Evolutionary conservation across 2,329 filamentous ascomycete genomes (phyloP).

Genomic region (Dothideomycetidae sp.): DNA sequence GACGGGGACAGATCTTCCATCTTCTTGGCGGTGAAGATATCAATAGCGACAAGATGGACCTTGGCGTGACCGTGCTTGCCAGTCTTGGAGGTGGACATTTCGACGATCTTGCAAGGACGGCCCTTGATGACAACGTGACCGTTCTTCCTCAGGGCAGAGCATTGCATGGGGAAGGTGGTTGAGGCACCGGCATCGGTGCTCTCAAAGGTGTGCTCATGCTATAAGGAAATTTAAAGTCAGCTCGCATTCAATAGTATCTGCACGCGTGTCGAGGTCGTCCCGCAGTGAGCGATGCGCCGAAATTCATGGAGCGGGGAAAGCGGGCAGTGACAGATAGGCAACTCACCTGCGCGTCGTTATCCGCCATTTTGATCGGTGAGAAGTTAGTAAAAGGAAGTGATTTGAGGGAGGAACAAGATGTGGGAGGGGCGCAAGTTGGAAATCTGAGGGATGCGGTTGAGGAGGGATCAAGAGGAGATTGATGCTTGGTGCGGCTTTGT

Average conservation of each 20-base stretch:
- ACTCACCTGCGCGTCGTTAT: slow-evolving; percentile 20
- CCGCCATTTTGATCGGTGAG: slow-evolving; percentile 15
- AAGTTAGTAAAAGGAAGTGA: slow-evolving; percentile 2
- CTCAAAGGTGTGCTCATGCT: slow-evolving; percentile 64
- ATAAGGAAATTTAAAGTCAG: slow-evolving; percentile 13
- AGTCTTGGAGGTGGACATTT: slow-evolving; percentile 99
- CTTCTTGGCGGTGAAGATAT: slow-evolving; percentile 99
- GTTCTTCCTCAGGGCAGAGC: slow-evolving; percentile 99
- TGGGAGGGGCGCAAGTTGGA: slow-evolving; percentile 13
- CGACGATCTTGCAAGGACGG: slow-evolving; percentile 99
- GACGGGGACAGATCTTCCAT: slow-evolving; percentile 97
- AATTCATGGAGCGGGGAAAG: background rate
- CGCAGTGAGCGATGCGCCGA: background rate
- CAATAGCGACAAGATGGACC: slow-evolving; percentile 93
- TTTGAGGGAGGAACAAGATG: slow-evolving; percentile 9
- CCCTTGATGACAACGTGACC: slow-evolving; percentile 96
- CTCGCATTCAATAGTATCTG: no score
- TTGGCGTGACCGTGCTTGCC: slow-evolving; percentile 99
- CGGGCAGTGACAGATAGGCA: background rate
- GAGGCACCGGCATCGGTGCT: slow-evolving; percentile 94
- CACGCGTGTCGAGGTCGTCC: no score
- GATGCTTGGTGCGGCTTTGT: slow-evolving; percentile 4
- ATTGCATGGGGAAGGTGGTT: slow-evolving; percentile 92
- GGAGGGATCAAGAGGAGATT: background rate
- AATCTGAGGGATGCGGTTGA: slow-evolving; percentile 8